Evolutionary conservation across 2,329 filamentous ascomycete species (phyloP), one percentile per base, ranked within the genome.

Genomic region (Truncatella angustata): DNA sequence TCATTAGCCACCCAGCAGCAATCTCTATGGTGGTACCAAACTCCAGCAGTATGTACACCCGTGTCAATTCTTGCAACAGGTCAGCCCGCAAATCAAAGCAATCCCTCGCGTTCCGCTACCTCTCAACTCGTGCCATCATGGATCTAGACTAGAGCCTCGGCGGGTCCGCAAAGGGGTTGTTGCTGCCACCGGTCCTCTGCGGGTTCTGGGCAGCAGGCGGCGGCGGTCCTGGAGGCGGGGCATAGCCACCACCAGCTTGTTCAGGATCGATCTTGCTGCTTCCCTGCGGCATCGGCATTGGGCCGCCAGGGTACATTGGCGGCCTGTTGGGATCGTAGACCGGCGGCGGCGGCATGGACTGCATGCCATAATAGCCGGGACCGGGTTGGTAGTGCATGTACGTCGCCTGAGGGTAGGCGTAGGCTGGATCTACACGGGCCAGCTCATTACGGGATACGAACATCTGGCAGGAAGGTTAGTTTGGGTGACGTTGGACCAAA

Each of bases 321-420:
- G 81, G 81, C 24, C 79, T 70, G 58, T 72, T 77, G 5, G 79
- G 79, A 56, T 85, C 81, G 63, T 85, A 85, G 49, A 82, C 75
- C 16, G 79, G 79, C 11, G 78, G 79, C 11, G 78, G 78, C 47
- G 79, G 79, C 73, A 80, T 76, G 49, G 73, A 59, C 55, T 81
- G 69, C 79, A 84, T 81, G 56, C 71, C 72, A 60, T 77, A 75
- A 51, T 64, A 58, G 28, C 59, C 58, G 23, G 74, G 66, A 36
- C 71, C 66, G 49, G 54, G 47, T 23, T 60, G 56, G 60, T 79
- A 78, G 51, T 62, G 68, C 53, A 58, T 69, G 61, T 72, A 77
- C 51, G 62, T 65, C 23, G 68, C 65, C 16, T 70, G 67, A 16
- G 73, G 74, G 54, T 72, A 72, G 52, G 72, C 74, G 65, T 79